Base-by-base conservation (phyloP, 352 stramenopile genomes). In the Albugo candida region DNA sequence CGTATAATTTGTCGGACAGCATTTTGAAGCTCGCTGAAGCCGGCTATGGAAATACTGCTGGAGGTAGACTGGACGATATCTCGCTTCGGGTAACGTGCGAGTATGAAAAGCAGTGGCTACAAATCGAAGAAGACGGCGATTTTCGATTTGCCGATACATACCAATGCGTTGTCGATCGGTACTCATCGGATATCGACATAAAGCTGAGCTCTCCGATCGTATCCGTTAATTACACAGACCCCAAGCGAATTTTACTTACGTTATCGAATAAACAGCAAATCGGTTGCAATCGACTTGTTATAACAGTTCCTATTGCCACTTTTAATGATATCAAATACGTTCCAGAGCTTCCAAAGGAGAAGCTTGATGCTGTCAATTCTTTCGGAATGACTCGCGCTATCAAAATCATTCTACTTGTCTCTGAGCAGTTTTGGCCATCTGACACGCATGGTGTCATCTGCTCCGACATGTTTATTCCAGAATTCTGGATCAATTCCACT, bases 21-120 rank as follows among this genome's bases (percentile, higher is more conserved):
- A 86, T 88, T 71, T 73, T 86, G 68, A 82, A 83, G 53, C 67
- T 88, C 14, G 77, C 73, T 5, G 70, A 88, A 19, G 55, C 76
- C 0, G 76, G 76, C 17, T 88, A 88, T 42, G 76, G 70, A 18
- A 88, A 88, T 60, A 88, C 76, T 8, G 76, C 76, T 8, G 76
- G 76, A 21, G 72, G 64, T 13, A 55, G 60, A 6, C 45, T 88
- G 19, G 61, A 67, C 5, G 69, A 88, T 35, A 88, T 88, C 48
- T 88, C 76, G 36, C 64, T 83, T 54, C 70, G 76, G 21, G 64
- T 73, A 41, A 88, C 73, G 13, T 88, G 73, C 41, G 67, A 69
- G 19, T 88, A 85, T 44, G 76, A 88, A 51, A 73, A 74, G 20
- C 76, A 88, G 52, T 88, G 76, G 76, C 70, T 84, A 55, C 72